Percentiles rank a stretch among this genome's conserved stretches.
Conservation (phyloP, 2,329 filamentous ascomycete species). For the Ceratocystis harringtonii region DNA sequence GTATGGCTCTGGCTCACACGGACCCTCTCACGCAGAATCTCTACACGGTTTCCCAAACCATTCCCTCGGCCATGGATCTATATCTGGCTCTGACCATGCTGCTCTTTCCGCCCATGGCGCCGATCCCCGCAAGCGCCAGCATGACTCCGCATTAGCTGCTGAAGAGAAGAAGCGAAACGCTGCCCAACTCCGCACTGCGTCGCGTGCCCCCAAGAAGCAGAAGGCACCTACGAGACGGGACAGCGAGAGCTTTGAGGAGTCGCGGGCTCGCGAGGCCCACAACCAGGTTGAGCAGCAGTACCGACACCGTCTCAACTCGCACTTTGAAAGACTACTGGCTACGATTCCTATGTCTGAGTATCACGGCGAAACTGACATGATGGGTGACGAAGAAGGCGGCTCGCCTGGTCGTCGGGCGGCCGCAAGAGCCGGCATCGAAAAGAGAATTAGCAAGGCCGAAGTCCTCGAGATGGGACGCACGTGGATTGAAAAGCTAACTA, state of each 20-base stretch:
- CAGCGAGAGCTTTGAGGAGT: constrained; percentile 32
- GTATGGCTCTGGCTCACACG: constrained; percentile 9
- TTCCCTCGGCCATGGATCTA: background rate
- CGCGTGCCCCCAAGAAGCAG: constrained; percentile 17
- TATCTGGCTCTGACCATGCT: background rate
- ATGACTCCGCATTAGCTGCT: constrained; percentile 10
- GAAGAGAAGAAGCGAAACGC: constrained; percentile 17
- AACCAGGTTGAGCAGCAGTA: constrained; percentile 37
- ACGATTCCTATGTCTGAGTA: constrained; percentile 25
- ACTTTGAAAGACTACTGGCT: constrained; percentile 31
- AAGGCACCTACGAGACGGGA: constrained; percentile 18
- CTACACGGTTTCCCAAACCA: background rate
- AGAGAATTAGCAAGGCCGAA: constrained; percentile 30
- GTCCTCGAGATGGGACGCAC: constrained; percentile 32
- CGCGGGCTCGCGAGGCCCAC: constrained; percentile 24
- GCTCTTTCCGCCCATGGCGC: background rate
- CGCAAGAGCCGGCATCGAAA: constrained; percentile 19
- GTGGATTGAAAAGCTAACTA: constrained; percentile 29
- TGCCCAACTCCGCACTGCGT: constrained; percentile 18
- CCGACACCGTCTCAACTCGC: constrained; percentile 32
- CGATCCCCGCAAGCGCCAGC: constrained; percentile 12
- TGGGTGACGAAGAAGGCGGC: constrained; percentile 21
- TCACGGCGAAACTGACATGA: constrained; percentile 22
- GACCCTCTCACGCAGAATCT: constrained; percentile 7
- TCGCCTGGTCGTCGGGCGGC: constrained; percentile 20